Base-by-base conservation (phyloP, 2,329 filamentous ascomycete species). In the Bimuria novae-zelandiae region DNA sequence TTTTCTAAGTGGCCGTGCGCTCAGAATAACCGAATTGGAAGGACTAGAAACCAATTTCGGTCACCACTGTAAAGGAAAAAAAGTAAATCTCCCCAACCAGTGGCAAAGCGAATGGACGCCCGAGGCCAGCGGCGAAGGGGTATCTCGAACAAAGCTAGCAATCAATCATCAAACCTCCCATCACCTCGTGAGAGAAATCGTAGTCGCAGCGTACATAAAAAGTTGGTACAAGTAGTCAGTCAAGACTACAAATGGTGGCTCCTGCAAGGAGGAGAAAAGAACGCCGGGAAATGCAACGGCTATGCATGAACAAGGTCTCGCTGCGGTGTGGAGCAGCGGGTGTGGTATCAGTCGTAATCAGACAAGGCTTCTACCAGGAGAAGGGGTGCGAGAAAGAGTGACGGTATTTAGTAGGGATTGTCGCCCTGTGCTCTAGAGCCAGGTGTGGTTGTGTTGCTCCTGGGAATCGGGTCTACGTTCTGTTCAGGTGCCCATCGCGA, bases 41-140 rank as follows among this genome's bases (percentile, higher is more conserved):
- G n/a, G n/a, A n/a, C n/a, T n/a, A n/a, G n/a, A n/a, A n/a, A n/a
- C n/a, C n/a, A n/a, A n/a, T n/a, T n/a, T n/a, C n/a, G n/a, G n/a
- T n/a, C n/a, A n/a, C n/a, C n/a, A n/a, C n/a, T n/a, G n/a, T n/a
- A n/a, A n/a, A n/a, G n/a, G n/a, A n/a, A n/a, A n/a, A n/a, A n/a
- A n/a, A n/a, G n/a, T n/a, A n/a, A n/a, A n/a, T 29, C n/a, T 29
- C 33, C 44, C 30, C 44, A 35, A 53, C 23, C 44, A 49, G 49
- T 42, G 27, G 47, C 47, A 55, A 47, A 51, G 56, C 59, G 68
- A 70, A 68, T 51, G 64, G 60, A 70, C 64, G 66, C 69, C 64
- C 68, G 67, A 70, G 58, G 55, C 67, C 68, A 68, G 67, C 65
- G 60, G 61, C 53, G 58, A 55, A 56, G 65, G 33, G 67, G 66